Percentiles rank a stretch among this genome's conserved stretches.
Evolutionary conservation across 176 grass and related monocot genomes (phyloP).

Genomic region (Paspalum notatum): DNA sequence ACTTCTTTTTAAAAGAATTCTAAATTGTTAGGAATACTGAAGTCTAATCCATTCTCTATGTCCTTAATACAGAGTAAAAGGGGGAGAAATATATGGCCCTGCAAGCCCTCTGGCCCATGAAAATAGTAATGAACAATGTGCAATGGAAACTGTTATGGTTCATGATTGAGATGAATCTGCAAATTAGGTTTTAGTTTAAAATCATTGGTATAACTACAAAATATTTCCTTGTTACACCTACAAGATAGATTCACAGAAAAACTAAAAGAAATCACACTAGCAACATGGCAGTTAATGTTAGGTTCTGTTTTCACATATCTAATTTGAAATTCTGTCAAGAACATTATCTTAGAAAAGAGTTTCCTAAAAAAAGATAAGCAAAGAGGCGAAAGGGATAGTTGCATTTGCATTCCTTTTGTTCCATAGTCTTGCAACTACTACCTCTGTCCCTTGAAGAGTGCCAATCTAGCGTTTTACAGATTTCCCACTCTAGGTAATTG

Average conservation of each 20-base stretch:
- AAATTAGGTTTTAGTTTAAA: slow-evolving; percentile 17
- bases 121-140: neutral
- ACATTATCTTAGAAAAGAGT: neutral
- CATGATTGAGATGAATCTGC: neutral
- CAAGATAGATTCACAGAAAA: neutral
- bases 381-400: neutral
- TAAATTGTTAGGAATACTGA: slow-evolving; percentile 16
- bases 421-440: neutral
- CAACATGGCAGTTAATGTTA: slow-evolving; percentile 1
- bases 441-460: too few relatives aligned
- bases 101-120: neutral
- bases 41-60: neutral
- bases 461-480: too few relatives aligned
- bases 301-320: neutral
- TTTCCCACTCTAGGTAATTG: too few relatives aligned
- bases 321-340: neutral
- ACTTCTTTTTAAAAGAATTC: slow-evolving; percentile 8
- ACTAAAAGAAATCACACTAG: slow-evolving; percentile 2
- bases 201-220: neutral
- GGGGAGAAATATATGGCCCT: neutral
- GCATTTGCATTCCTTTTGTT: neutral
- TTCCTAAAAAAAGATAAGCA: neutral
- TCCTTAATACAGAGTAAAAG: neutral
- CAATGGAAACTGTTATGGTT: slow-evolving; percentile 14
- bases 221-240: neutral